Percentiles rank a stretch among this genome's conserved stretches.
Conservation (phyloP, 2,329 filamentous ascomycete genomes). For the Ophiocordyceps polyrhachis-furcata region DNA sequence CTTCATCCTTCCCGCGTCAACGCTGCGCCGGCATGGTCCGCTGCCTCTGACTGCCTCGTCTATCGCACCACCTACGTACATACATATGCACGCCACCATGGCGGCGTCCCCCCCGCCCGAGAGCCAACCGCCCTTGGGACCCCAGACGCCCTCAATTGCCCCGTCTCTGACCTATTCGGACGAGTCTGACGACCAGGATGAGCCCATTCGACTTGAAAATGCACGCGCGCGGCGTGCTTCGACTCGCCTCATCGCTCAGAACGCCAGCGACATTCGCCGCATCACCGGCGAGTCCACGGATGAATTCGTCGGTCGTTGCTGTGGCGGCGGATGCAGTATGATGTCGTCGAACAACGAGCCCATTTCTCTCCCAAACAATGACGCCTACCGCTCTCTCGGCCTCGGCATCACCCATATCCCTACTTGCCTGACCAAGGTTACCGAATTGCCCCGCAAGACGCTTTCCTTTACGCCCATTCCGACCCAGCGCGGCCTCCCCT, state of each 20-base stretch:
- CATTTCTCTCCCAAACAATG: constrained; percentile 52
- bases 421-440: constrained; percentile 50
- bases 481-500: constrained; percentile 13
- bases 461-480: constrained; percentile 48
- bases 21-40: not conserved
- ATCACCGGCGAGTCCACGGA: constrained; percentile 46
- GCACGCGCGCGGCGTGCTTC: constrained; percentile 44
- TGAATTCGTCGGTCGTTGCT: constrained; percentile 42
- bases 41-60: not conserved
- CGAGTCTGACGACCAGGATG: constrained; percentile 40
- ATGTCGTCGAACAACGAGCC: constrained; percentile 32
- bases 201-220: constrained; percentile 23
- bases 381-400: constrained; percentile 62
- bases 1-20: not conserved
- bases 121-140: constrained; percentile 25
- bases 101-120: constrained; percentile 17
- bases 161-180: constrained; percentile 46
- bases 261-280: constrained; percentile 39
- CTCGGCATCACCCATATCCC: constrained; percentile 62
- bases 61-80: not conserved
- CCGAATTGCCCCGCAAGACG: constrained; percentile 56
- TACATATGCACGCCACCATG: constrained; percentile 9
- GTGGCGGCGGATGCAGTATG: constrained; percentile 46
- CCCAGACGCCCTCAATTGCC: constrained; percentile 28
- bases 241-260: constrained; percentile 47